Conservation (phyloP, 1,284 basidiomycete species). For the Inonotus hispidus region DNA sequence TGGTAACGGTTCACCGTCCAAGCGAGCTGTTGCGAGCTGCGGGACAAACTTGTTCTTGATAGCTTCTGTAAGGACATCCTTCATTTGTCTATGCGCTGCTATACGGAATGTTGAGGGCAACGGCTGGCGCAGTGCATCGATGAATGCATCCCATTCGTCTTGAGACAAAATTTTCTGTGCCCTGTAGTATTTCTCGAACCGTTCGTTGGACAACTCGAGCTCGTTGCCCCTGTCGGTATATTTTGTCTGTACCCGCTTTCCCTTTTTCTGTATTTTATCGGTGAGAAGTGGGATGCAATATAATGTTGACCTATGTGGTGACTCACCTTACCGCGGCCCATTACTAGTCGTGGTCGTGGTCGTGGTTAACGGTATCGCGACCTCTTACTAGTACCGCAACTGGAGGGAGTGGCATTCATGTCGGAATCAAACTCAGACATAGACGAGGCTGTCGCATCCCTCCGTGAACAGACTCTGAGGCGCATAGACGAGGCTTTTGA, state of each 20-base stretch:
- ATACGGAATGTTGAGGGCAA: slow-evolving; percentile 95
- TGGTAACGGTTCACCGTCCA: slow-evolving; percentile 71
- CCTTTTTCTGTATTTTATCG: slow-evolving; percentile 5
- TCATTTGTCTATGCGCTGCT: slow-evolving; percentile 81
- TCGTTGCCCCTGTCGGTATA: slow-evolving; percentile 35
- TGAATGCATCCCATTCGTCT: slow-evolving; percentile 77
- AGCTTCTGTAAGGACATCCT: slow-evolving; percentile 64
- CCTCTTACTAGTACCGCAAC: not conserved
- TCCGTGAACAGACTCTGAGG: slow-evolving; percentile 1
- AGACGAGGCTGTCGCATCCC: slow-evolving; percentile 7
- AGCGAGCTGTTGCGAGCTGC: slow-evolving; percentile 64
- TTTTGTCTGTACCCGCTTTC: not conserved
- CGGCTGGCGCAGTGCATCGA: slow-evolving; percentile 64
- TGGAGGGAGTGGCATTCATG: not conserved
- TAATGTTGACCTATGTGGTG: not conserved
- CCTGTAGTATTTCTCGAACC: slow-evolving; percentile 75
- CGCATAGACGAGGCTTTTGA: slow-evolving; percentile 17
- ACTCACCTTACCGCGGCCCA: slow-evolving; percentile 3
- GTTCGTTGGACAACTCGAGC: slow-evolving; percentile 64
- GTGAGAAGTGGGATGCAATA: no score
- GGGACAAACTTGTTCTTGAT: slow-evolving; percentile 80
- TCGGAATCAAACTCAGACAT: slow-evolving; percentile 2
- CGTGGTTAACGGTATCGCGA: not conserved
- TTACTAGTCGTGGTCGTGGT: not conserved
- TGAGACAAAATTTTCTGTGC: slow-evolving; percentile 64